Evolutionary conservation across 1,284 basidiomycete genomes (phyloP).

Genomic region (Xerocomus minutiporus): DNA sequence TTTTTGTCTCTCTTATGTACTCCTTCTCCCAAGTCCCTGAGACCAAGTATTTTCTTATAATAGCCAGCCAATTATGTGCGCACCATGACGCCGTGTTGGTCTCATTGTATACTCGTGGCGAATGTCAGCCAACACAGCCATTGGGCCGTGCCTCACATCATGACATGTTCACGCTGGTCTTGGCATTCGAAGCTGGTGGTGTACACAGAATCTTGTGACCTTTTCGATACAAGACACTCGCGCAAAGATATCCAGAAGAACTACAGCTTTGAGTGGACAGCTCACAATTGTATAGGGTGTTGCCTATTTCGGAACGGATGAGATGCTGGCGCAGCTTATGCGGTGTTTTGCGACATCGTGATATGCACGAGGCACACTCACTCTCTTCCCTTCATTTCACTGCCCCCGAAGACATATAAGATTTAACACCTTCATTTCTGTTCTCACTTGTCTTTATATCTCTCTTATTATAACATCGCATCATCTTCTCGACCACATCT

Average conservation of each 20-base stretch:
- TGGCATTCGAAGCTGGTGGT: too few relatives aligned
- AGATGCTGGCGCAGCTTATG: slow-evolving; percentile 7
- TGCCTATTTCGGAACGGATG: slow-evolving; percentile 1
- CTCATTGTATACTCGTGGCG: not conserved
- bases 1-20: too few relatives aligned
- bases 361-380: slow-evolving; percentile 20
- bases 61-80: too few relatives aligned
- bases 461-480: not conserved
- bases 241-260: too few relatives aligned
- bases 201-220: too few relatives aligned
- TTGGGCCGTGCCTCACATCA: not conserved
- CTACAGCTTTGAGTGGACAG: not conserved
- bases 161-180: not conserved
- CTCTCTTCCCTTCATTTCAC: slow-evolving; percentile 9
- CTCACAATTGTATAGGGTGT: not conserved
- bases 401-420: slow-evolving; percentile 4
- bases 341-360: slow-evolving; percentile 21
- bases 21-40: too few relatives aligned
- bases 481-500: too few relatives aligned
- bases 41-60: too few relatives aligned
- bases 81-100: not conserved
- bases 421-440: slow-evolving; percentile 1
- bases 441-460: slow-evolving; percentile 1
- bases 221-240: too few relatives aligned
- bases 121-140: not conserved